These are phyloP conservation scores for Populus davidiana DNA, from an alignment of 345 rosid genomes.

Conservation along the genomic window DNA sequence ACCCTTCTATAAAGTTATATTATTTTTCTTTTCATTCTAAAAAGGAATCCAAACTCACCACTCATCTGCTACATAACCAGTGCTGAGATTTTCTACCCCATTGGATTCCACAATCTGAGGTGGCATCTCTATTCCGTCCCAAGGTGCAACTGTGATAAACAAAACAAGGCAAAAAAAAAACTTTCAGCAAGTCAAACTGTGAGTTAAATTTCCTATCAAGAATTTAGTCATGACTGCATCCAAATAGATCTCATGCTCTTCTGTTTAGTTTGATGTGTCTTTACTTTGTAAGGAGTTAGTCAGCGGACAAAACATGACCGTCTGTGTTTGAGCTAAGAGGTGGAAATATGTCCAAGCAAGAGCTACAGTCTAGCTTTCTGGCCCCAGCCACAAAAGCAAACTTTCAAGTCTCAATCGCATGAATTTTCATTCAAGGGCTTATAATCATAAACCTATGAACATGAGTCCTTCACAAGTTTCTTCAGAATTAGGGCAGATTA, in stretches of 20 bases:
- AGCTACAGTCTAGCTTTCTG: neutral
- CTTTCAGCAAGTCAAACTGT: neutral
- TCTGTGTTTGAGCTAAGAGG: neutral
- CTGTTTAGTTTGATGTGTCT: neutral
- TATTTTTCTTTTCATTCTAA: neutral
- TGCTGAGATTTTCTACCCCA: constrained; percentile 25
- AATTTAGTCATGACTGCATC: neutral
- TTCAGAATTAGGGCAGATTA: neutral
- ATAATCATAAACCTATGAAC: neutral
- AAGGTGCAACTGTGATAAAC: constrained; percentile 57
- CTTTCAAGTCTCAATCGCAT: neutral
- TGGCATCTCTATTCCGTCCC: constrained; percentile 59
- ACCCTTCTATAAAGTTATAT: neutral
- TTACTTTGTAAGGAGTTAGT: neutral
- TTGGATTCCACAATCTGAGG: constrained; percentile 32
- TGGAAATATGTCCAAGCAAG: neutral
- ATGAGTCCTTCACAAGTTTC: neutral
- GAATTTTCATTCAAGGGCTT: neutral
- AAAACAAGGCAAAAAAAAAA: constrained; percentile 13
- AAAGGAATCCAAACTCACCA: constrained; percentile 52
- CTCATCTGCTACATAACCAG: constrained; percentile 79
- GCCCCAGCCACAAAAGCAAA: neutral
- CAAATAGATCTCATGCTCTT: neutral
- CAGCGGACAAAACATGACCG: neutral
- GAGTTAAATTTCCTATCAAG: neutral